Conservation (phyloP, 2,329 filamentous ascomycete species). For the Dryadomyces sulphureus region DNA sequence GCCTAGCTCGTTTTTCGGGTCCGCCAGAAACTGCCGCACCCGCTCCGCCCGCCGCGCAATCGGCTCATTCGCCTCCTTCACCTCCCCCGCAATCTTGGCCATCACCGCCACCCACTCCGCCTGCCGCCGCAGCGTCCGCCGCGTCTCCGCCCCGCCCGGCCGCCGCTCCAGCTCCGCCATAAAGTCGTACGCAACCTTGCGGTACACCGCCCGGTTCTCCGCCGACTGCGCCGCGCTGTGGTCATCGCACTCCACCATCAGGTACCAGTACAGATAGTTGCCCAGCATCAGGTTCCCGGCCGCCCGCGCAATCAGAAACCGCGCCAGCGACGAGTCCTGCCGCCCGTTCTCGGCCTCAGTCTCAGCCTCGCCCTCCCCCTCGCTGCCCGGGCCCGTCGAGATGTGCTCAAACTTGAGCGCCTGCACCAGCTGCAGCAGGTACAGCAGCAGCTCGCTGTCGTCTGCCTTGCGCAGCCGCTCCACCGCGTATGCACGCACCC, state of each 20-base stretch:
- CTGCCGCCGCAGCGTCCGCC: constrained; percentile 68
- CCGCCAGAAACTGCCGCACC: constrained; percentile 69
- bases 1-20: constrained; percentile 79
- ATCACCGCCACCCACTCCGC: constrained; percentile 80
- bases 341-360: constrained; percentile 12
- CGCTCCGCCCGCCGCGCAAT: constrained; percentile 69
- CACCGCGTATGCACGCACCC: constrained; percentile 85
- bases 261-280: constrained; percentile 95
- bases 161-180: constrained; percentile 72
- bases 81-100: constrained; percentile 77
- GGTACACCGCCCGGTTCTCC: constrained; percentile 72
- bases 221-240: constrained; percentile 55
- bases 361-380: not conserved
- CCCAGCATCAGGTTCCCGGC: constrained; percentile 79
- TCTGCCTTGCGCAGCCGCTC: constrained; percentile 82
- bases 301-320: constrained; percentile 78
- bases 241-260: constrained; percentile 96
- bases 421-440: constrained; percentile 87
- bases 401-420: constrained; percentile 88
- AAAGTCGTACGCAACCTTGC: constrained; percentile 89
- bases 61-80: constrained; percentile 65
- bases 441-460: constrained; percentile 80
- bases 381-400: constrained; percentile 29
- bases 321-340: constrained; percentile 48
- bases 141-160: constrained; percentile 53